A percentile compares a stretch with the other conserved stretches of the same genome.
Evolutionary conservation across 345 rosid genomes (phyloP).

Genomic region (Geranium brycei): DNA sequence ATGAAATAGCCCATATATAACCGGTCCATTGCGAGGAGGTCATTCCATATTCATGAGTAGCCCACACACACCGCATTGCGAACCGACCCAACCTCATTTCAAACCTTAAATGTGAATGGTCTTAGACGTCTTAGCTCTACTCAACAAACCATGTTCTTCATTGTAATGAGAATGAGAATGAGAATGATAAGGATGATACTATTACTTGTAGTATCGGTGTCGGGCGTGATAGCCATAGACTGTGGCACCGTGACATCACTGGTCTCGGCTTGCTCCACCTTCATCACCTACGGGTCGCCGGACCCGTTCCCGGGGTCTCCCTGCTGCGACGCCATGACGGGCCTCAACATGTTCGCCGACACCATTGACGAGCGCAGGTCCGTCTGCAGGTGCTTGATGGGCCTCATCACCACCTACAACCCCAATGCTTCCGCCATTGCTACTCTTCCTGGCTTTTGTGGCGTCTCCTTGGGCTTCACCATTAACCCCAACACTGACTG

Average conservation of each 20-base stretch:
- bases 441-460: constrained; percentile 68
- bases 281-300: constrained; percentile 36
- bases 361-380: constrained; percentile 17
- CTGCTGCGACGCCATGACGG: constrained; percentile 40
- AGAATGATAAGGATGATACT: no score
- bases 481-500: constrained; percentile 60
- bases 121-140: no score
- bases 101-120: no score
- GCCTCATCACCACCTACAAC: constrained; percentile 28
- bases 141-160: background rate
- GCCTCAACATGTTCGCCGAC: constrained; percentile 25
- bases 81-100: no score
- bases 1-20: no score
- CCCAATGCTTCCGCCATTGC: constrained; percentile 58
- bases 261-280: constrained; percentile 34
- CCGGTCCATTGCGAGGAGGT: no score
- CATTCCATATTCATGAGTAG: no score
- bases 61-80: no score
- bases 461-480: constrained; percentile 48
- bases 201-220: constrained; percentile 9
- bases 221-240: constrained; percentile 19
- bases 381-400: constrained; percentile 39
- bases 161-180: background rate
- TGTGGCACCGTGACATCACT: constrained; percentile 42
- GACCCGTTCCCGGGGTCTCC: constrained; percentile 44